These are phyloP conservation scores for Fusarium bulbicola DNA, from an alignment of 2,329 filamentous ascomycete genomes.

Conservation along the genomic window DNA sequence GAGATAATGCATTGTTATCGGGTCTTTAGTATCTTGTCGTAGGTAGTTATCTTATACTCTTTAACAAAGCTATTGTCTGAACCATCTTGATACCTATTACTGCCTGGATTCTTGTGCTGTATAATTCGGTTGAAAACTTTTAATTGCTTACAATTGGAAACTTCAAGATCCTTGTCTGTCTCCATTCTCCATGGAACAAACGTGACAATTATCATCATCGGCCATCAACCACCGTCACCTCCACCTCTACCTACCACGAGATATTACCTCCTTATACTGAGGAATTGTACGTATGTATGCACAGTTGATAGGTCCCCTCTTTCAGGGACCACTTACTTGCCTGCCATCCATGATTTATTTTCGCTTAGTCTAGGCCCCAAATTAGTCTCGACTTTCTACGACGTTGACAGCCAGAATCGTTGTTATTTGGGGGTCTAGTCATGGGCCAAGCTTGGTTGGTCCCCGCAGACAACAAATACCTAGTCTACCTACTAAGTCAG, in stretches of 20 bases:
- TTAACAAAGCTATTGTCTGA: neutral
- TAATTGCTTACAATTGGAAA: neutral
- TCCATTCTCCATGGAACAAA: constrained; percentile 23
- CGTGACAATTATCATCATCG: constrained; percentile 1
- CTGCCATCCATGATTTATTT: neutral
- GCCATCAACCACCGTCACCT: constrained; percentile 27
- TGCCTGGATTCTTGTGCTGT: neutral
- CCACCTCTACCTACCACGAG: neutral
- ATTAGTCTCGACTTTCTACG: neutral
- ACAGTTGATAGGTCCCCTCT: neutral
- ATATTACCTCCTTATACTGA: neutral
- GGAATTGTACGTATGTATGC: neutral
- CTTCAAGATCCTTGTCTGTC: constrained; percentile 14
- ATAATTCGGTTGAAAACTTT: neutral
- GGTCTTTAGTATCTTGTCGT: neutral
- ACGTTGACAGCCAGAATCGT: neutral
- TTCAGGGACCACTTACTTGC: neutral
- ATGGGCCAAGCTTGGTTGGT: constrained; percentile 23
- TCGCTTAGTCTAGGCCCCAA: neutral
- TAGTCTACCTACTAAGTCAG: neutral
- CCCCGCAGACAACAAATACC: constrained; percentile 2
- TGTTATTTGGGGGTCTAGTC: constrained; percentile 1
- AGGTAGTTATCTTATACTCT: neutral
- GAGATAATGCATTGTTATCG: neutral
- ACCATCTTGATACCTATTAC: neutral